phyloP scores from a whole-genome alignment of 2,329 filamentous ascomycete genomes.

The Beauveria asiatica region DNA sequence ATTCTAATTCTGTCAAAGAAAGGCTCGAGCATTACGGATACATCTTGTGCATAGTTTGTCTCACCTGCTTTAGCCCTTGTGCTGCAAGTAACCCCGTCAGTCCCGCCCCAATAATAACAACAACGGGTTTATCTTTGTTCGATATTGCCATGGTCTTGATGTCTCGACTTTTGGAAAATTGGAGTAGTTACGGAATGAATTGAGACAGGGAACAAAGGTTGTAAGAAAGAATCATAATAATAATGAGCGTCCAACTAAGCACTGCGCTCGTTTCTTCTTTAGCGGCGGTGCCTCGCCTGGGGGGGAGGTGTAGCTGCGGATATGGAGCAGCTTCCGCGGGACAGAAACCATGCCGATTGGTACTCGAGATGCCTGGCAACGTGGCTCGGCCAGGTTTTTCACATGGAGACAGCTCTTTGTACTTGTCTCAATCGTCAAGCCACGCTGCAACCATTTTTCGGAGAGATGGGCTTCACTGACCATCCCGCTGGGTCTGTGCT shows the following conservation, averaged over 20 bases:
- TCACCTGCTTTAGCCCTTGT: slow-evolving; percentile 28
- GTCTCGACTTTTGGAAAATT: not conserved
- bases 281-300: not conserved
- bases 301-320: not conserved
- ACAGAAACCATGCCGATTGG: not conserved
- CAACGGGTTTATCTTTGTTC: not conserved
- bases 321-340: not conserved
- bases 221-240: not conserved
- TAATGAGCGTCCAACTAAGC: not conserved
- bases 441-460: too few relatives aligned
- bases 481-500: too few relatives aligned
- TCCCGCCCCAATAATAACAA: slow-evolving; percentile 25
- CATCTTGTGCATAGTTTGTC: not conserved
- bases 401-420: too few relatives aligned
- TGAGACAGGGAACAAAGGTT: not conserved
- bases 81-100: slow-evolving; percentile 29
- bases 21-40: not conserved
- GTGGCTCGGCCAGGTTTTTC: too few relatives aligned
- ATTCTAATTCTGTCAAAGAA: slow-evolving; percentile 15
- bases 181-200: not conserved
- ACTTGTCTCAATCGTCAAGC: too few relatives aligned
- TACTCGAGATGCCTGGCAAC: not conserved
- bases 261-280: not conserved
- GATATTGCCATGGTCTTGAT: not conserved
- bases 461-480: too few relatives aligned